phyloP scores from a whole-genome alignment of 164 flowering plant genomes.

The Nymphaea thermarum region DNA sequence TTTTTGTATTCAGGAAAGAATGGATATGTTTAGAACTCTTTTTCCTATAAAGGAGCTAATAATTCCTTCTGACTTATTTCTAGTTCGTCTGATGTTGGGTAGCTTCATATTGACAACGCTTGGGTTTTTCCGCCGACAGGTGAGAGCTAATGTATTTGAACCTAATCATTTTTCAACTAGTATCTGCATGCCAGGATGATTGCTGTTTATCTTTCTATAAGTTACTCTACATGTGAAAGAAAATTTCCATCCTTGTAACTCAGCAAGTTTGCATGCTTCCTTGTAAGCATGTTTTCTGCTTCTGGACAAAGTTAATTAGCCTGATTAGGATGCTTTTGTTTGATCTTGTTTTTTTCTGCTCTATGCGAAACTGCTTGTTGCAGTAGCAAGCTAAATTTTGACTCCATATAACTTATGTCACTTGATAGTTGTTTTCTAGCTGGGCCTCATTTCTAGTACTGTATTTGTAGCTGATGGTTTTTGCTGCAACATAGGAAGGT shows the following conservation, averaged over 20 bases:
- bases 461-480: conserved; percentile 1
- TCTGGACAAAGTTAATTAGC: background rate
- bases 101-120: conserved; percentile 47
- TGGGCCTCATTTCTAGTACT: too few species aligned
- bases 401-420: background rate
- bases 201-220: background rate
- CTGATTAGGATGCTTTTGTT: background rate
- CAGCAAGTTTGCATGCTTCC: background rate
- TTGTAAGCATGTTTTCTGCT: background rate
- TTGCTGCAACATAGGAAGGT: too few species aligned
- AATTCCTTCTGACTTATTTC: conserved; percentile 2
- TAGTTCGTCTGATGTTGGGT: conserved; percentile 78
- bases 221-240: background rate
- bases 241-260: background rate
- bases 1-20: background rate
- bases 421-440: background rate
- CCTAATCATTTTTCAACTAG: background rate
- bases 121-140: conserved; percentile 69
- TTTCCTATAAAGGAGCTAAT: background rate
- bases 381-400: background rate
- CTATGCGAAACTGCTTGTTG: background rate
- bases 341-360: background rate
- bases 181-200: background rate
- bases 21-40: background rate
- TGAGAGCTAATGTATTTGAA: conserved; percentile 9